These are phyloP conservation scores for Patellifolia procumbens DNA, from an alignment of 179 eudicot species.

Conservation along the genomic window DNA sequence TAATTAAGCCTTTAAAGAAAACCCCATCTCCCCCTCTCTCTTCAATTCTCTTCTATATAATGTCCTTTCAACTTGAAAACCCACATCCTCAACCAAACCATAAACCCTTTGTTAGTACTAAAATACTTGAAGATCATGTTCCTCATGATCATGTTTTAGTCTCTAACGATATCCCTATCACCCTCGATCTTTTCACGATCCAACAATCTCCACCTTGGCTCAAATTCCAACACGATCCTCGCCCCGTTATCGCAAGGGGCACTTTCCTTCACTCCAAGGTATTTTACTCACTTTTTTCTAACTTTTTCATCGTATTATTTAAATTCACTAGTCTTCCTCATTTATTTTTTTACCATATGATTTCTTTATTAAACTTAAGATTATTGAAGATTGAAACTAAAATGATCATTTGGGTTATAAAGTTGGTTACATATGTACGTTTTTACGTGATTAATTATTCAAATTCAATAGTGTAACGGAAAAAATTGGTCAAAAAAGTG, in stretches of 20 bases:
- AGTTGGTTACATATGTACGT: too few relatives aligned
- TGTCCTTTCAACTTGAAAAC: conserved; percentile 33
- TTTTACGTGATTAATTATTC: conserved; percentile 1
- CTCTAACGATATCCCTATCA: conserved; percentile 15
- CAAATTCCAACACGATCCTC: background rate
- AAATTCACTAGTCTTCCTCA: background rate
- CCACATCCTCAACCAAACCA: conserved; percentile 17
- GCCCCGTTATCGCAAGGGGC: background rate
- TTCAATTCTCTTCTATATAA: conserved; percentile 28
- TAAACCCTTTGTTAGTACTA: background rate
- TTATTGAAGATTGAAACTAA: background rate
- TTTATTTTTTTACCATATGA: background rate
- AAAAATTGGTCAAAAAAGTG: background rate
- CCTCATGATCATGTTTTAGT: too few relatives aligned
- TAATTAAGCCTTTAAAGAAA: conserved; percentile 31
- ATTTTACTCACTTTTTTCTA: background rate
- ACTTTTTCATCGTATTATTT: background rate
- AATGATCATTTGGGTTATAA: background rate
- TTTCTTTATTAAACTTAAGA: background rate
- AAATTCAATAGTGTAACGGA: background rate
- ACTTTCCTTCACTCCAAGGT: conserved; percentile 24
- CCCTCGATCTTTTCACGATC: conserved; percentile 34
- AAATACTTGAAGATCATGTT: too few relatives aligned
- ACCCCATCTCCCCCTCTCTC: conserved; percentile 11
- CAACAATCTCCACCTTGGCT: conserved; percentile 12